Percentiles rank a stretch among this genome's conserved stretches.
Evolutionary conservation across 768 basidiomycete species (phyloP).

Genomic region (Agaricus sinodeliciosus): DNA sequence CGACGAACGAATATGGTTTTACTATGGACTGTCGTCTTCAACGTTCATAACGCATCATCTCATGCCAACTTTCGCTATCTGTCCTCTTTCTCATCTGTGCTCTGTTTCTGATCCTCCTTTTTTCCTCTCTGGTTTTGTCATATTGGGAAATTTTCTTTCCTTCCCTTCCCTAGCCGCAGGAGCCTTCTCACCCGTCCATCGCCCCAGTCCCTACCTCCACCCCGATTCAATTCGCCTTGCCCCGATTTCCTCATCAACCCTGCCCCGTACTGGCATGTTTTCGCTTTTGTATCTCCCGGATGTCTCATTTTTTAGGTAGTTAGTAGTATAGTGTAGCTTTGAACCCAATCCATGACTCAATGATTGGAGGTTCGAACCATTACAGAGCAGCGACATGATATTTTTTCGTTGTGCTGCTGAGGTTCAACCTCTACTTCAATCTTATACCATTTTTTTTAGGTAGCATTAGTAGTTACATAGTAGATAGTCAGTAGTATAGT

Average conservation of each 20-base stretch:
- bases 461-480: slow-evolving; percentile 44
- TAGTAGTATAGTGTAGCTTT: slow-evolving; percentile 12
- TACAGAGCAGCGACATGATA: neutral
- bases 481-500: slow-evolving; percentile 39
- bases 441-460: slow-evolving; percentile 32
- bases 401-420: neutral
- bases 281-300: slow-evolving; percentile 9
- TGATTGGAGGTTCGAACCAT: neutral
- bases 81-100: slow-evolving; percentile 7
- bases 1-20: slow-evolving; percentile 1
- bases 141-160: slow-evolving; percentile 36
- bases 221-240: neutral
- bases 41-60: neutral
- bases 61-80: slow-evolving; percentile 9
- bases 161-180: slow-evolving; percentile 25
- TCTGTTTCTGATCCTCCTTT: slow-evolving; percentile 14
- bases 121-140: slow-evolving; percentile 32
- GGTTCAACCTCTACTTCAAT: slow-evolving; percentile 3
- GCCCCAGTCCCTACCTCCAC: slow-evolving; percentile 4
- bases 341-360: neutral
- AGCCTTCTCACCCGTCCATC: slow-evolving; percentile 17
- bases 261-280: slow-evolving; percentile 1
- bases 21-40: neutral
- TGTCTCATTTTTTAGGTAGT: slow-evolving; percentile 14
- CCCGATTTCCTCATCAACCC: neutral